Evolutionary conservation across 1,284 basidiomycete species (phyloP).

Genomic region (Microbotryum violaceum): DNA sequence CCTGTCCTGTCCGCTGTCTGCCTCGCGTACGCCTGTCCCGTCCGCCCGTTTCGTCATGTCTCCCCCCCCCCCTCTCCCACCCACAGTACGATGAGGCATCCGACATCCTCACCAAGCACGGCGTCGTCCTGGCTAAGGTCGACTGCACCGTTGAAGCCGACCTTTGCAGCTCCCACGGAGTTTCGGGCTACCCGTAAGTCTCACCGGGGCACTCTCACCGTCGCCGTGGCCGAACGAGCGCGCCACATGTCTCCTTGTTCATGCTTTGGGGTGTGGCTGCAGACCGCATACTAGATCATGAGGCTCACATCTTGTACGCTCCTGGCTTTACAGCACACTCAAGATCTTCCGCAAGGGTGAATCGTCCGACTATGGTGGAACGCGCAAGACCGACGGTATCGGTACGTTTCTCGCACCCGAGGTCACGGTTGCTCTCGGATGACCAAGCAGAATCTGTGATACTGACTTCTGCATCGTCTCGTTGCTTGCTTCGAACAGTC

Average conservation of each 20-base stretch:
- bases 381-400: constrained; percentile 92
- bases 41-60: constrained; percentile 45
- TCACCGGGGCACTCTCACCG: not conserved
- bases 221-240: no score
- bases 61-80: constrained; percentile 46
- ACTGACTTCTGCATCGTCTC: no score
- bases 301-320: not conserved
- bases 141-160: constrained; percentile 62
- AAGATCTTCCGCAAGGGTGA: constrained; percentile 88
- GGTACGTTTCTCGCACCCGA: not conserved
- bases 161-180: constrained; percentile 72
- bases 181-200: constrained; percentile 86
- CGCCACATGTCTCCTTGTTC: not conserved
- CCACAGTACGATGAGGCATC: constrained; percentile 93
- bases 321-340: constrained; percentile 45
- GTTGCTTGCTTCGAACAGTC: constrained; percentile 41
- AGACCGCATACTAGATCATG: not conserved
- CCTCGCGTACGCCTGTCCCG: not conserved
- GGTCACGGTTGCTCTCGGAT: not conserved
- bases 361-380: constrained; percentile 70
- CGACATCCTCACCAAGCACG: constrained; percentile 76
- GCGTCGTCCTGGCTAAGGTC: constrained; percentile 83
- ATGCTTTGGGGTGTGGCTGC: not conserved
- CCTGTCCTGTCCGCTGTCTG: not conserved
- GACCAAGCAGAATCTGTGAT: not conserved